Conservation (phyloP, 345 rosid species). For the Schrenkiella parvula region DNA sequence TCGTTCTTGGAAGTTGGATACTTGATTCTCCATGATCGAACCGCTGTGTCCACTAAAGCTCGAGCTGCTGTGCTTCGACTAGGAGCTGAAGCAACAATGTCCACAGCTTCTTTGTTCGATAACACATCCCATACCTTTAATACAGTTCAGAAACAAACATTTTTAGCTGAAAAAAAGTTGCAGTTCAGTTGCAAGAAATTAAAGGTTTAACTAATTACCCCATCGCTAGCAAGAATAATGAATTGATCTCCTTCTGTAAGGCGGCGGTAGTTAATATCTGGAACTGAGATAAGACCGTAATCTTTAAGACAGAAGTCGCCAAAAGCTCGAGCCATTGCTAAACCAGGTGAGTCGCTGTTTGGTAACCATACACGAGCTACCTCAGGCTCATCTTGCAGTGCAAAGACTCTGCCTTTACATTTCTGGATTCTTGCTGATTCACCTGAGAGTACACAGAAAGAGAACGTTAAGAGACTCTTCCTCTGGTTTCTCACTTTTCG, state of each 20-base stretch:
- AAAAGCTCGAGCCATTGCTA: slow-evolving; percentile 99
- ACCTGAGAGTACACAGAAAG: slow-evolving; percentile 38
- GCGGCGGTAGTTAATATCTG: slow-evolving; percentile 66
- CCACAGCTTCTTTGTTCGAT: slow-evolving; percentile 88
- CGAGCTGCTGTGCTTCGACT: slow-evolving; percentile 75
- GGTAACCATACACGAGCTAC: slow-evolving; percentile 99
- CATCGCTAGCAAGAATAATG: slow-evolving; percentile 87
- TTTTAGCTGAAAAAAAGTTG: neutral
- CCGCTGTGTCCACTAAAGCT: slow-evolving; percentile 88
- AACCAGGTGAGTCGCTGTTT: slow-evolving; percentile 88
- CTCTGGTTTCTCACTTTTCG: slow-evolving; percentile 2
- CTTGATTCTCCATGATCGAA: slow-evolving; percentile 90
- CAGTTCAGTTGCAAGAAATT: neutral
- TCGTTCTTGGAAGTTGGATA: slow-evolving; percentile 95
- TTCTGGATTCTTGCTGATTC: slow-evolving; percentile 93
- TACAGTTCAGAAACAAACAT: neutral
- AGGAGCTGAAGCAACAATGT: slow-evolving; percentile 84
- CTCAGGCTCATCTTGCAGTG: slow-evolving; percentile 96
- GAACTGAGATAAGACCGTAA: slow-evolving; percentile 86
- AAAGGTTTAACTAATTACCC: slow-evolving; percentile 45
- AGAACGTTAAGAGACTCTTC: neutral
- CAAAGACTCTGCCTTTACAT: slow-evolving; percentile 95
- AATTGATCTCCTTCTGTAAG: slow-evolving; percentile 72
- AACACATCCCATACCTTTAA: slow-evolving; percentile 87
- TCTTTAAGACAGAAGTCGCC: slow-evolving; percentile 99